These are phyloP conservation scores for Polyplosphaeria fusca DNA, from an alignment of 495 filamentous ascomycete genomes.

Conservation along the genomic window DNA sequence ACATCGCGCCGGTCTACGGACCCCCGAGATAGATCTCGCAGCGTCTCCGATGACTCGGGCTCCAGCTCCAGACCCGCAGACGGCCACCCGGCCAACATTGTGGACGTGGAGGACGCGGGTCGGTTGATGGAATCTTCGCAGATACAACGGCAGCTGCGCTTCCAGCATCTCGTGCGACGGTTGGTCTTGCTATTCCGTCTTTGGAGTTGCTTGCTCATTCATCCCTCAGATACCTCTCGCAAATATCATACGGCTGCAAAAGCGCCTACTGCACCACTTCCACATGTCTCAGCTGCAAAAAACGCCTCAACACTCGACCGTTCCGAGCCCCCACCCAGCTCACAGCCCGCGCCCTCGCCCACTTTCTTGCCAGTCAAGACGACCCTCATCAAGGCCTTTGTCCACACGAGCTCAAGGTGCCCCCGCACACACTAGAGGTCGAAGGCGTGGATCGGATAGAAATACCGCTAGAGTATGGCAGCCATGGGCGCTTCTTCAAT, in stretches of 20 bases:
- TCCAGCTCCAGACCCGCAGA: neutral
- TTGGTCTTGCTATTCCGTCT: too few relatives aligned
- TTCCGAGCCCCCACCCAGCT: constrained; percentile 68
- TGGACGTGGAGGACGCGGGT: constrained; percentile 9
- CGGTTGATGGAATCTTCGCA: constrained; percentile 24
- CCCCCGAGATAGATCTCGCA: constrained; percentile 10
- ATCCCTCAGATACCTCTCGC: constrained; percentile 74
- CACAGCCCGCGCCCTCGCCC: constrained; percentile 73
- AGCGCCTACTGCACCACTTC: constrained; percentile 66
- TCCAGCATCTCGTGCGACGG: constrained; percentile 28
- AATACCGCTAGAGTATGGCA: neutral
- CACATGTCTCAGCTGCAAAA: constrained; percentile 77
- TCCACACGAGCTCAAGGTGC: constrained; percentile 45
- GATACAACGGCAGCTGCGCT: constrained; percentile 13
- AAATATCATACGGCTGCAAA: constrained; percentile 80
- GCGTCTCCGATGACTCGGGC: neutral
- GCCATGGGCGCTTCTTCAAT: neutral
- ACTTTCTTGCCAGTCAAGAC: constrained; percentile 73
- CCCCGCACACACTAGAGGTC: constrained; percentile 14
- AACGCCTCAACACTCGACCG: constrained; percentile 61
- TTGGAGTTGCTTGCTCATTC: too few relatives aligned
- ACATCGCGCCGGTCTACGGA: neutral
- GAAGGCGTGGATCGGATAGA: neutral
- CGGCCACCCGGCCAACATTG: neutral
- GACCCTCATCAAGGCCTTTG: constrained; percentile 74